phyloP scores from a whole-genome alignment of 495 filamentous ascomycete genomes.

The Lentithecium fluviatile region DNA sequence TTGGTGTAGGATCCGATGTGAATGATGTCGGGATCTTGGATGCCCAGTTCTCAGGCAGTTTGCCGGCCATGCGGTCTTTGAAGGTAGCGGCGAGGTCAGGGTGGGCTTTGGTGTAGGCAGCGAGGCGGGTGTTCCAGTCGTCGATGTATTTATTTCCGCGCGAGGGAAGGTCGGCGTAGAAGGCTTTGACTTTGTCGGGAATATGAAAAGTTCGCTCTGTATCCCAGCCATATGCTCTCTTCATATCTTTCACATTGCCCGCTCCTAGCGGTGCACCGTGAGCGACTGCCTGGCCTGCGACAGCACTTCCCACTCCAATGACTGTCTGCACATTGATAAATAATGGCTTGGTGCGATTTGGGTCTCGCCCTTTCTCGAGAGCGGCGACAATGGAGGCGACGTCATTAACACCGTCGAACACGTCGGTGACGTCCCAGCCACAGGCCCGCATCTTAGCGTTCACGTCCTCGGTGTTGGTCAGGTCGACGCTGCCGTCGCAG shows the following conservation, averaged over 20 bases:
- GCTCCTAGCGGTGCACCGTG: conserved; percentile 29
- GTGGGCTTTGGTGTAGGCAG: too few relatives aligned
- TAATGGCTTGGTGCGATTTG: conserved; percentile 52
- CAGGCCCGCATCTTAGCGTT: conserved; percentile 59
- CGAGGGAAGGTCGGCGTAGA: conserved; percentile 44
- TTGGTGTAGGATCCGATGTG: too few relatives aligned
- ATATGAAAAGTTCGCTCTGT: conserved; percentile 47
- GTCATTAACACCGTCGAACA: conserved; percentile 55
- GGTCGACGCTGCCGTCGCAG: conserved; percentile 58
- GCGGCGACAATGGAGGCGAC: conserved; percentile 53
- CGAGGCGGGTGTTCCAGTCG: too few relatives aligned
- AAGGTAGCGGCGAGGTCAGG: too few relatives aligned
- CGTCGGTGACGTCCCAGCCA: conserved; percentile 59
- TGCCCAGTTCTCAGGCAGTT: too few relatives aligned
- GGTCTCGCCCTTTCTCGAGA: conserved; percentile 46
- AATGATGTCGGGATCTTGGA: too few relatives aligned
- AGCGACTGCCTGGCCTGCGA: conserved; percentile 19
- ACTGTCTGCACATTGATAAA: conserved; percentile 54
- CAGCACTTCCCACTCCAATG: conserved; percentile 28
- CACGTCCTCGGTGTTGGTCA: conserved; percentile 58
- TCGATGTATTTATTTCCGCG: too few relatives aligned
- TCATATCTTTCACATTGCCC: conserved; percentile 26
- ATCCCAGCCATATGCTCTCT: conserved; percentile 15
- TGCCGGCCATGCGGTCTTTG: too few relatives aligned
- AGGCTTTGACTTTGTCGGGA: conserved; percentile 52